phyloP scores from a whole-genome alignment of 1,139 yeast species.

The Protomyces inundatus region DNA sequence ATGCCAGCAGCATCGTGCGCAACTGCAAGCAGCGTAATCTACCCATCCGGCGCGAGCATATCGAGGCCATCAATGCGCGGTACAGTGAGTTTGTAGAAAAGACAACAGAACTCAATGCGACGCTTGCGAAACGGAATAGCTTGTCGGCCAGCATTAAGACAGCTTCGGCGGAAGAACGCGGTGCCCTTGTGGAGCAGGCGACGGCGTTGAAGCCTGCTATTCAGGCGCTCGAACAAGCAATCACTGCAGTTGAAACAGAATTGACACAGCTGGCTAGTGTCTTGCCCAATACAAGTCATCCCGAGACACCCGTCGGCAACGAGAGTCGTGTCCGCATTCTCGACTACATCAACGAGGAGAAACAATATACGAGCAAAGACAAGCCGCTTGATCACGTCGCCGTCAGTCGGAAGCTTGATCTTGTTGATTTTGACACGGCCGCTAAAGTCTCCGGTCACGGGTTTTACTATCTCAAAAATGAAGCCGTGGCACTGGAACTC shows the following conservation, averaged over 20 bases:
- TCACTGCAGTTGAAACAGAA: conserved; percentile 18
- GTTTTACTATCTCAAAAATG: conserved; percentile 80
- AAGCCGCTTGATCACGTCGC: conserved; percentile 53
- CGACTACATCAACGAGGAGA: conserved; percentile 29
- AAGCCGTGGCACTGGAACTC: conserved; percentile 84
- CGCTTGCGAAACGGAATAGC: conserved; percentile 29
- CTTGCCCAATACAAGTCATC: conserved; percentile 32
- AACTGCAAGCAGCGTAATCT: conserved; percentile 31
- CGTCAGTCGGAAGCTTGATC: conserved; percentile 56
- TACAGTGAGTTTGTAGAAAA: conserved; percentile 22
- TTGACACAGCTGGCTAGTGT: conserved; percentile 27
- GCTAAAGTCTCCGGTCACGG: conserved; percentile 76
- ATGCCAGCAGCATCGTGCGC: conserved; percentile 14
- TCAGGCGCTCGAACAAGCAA: conserved; percentile 25
- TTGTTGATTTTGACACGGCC: conserved; percentile 68
- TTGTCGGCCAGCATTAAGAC: conserved; percentile 18
- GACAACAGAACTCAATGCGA: conserved; percentile 25
- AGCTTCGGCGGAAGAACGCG: conserved; percentile 5
- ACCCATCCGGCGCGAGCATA: conserved; percentile 21
- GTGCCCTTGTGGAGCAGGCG: conserved; percentile 24
- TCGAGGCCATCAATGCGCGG: conserved; percentile 27
- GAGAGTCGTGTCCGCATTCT: conserved; percentile 30
- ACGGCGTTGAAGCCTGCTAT: conserved; percentile 29
- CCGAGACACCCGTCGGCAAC: conserved; percentile 31
- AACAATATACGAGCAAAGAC: conserved; percentile 13